Evolutionary conservation across 2,329 filamentous ascomycete genomes (phyloP), one percentile per base, ranked within the genome.

Genomic region (Aspergillus sp.): DNA sequence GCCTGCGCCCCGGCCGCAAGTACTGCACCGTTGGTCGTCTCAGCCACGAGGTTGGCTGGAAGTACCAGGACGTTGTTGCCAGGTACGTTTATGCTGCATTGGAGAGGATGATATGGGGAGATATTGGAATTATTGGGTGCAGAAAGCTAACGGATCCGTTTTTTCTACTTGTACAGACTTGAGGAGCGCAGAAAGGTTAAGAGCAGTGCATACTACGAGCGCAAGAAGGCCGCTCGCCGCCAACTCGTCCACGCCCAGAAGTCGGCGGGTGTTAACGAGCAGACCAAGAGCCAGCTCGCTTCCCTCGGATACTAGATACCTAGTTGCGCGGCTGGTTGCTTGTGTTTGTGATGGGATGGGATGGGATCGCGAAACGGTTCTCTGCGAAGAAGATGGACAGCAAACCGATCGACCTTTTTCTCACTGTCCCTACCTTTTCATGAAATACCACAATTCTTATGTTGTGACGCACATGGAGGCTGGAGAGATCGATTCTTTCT

Each of bases 111-210:
- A 38, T 23, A 23, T 17, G 17, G 32, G 38, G 19, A 25, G 52
- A 17, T 15, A 15, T 53, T 57, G 17, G 6, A n/a, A 19, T 5
- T 10, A 17, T 47, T 27, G 39, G n/a, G 53, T 57, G 32, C 32
- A 36, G 70, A 60, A 64, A 52, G 60, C 66, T 71, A 71, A 67
- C 60, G 32, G n/a, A 42, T 5, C 52, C 11, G 4, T 47, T 36
- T 11, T 39, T 54, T 27, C 42, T 36, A 49, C 51, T 36, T 13
- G 54, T 62, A 72, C 76, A 98, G 95, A 84, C 88, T 99, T 78
- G 95, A 99, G 88, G 95, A 99, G 88, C 89, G 94, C 84, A 91
- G 95, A 87, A 99, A 99, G 88, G 94, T 96, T 82, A 99, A 98
- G 92, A 90, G 92, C 78, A 88, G 90, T 74, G 95, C 95, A 81